Conservation (phyloP, 345 rosid species). For the Euphorbia peplus region DNA sequence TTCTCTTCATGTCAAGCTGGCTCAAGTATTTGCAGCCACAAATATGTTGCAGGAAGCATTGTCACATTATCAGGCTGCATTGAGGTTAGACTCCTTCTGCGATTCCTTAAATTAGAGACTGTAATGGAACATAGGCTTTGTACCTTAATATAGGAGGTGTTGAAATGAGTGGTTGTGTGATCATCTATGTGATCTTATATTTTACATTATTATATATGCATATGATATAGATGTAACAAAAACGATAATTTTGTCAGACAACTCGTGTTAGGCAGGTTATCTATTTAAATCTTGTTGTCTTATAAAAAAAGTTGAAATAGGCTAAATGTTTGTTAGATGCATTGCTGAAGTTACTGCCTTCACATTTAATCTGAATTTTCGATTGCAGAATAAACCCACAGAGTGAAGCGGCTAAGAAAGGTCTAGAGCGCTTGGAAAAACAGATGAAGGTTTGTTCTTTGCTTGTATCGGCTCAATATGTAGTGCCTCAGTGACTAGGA, state of each 20-base stretch:
- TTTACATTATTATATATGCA: no score
- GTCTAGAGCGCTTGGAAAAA: constrained; percentile 93
- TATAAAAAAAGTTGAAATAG: no score
- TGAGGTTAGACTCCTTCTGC: constrained; percentile 45
- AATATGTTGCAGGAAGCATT: constrained; percentile 81
- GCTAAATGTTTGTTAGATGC: background rate
- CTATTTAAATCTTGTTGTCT: no score
- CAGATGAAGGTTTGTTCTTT: constrained; percentile 81
- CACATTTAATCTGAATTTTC: constrained; percentile 5
- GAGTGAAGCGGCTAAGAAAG: constrained; percentile 91
- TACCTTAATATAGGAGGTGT: background rate
- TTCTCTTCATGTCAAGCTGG: constrained; percentile 92
- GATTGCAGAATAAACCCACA: constrained; percentile 78
- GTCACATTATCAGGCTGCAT: constrained; percentile 87
- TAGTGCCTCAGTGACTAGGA: no score
- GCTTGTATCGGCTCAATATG: background rate
- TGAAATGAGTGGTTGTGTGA: no score
- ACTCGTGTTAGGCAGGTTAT: no score
- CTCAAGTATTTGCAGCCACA: constrained; percentile 91
- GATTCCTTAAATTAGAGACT: constrained; percentile 6
- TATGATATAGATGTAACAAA: no score
- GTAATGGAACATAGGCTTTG: background rate
- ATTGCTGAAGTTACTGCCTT: background rate
- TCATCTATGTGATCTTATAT: no score
- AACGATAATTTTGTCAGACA: no score